Evolutionary conservation across 2,329 filamentous ascomycete genomes (phyloP).

Genomic region (Sphaerulina musiva): DNA sequence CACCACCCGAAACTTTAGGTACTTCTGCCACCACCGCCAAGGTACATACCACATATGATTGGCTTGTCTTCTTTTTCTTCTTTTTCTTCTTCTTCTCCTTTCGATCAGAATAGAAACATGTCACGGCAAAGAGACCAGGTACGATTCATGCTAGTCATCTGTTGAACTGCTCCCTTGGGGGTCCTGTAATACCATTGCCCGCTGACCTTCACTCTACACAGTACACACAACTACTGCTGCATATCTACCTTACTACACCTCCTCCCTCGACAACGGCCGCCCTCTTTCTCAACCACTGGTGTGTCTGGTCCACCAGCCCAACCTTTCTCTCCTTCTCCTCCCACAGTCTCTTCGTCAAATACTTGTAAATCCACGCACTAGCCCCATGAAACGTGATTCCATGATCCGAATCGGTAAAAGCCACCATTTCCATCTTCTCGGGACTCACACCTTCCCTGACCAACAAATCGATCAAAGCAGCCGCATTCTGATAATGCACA

Average conservation of each 20-base stretch:
- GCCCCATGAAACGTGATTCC: constrained; percentile 54
- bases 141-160: too few species aligned
- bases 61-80: too few species aligned
- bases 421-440: constrained; percentile 56
- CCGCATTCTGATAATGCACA: constrained; percentile 63
- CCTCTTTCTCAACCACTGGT: constrained; percentile 44
- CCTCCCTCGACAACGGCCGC: constrained; percentile 6
- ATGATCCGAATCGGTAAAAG: constrained; percentile 61
- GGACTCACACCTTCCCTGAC: constrained; percentile 55
- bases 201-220: too few species aligned
- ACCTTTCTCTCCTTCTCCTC: constrained; percentile 52
- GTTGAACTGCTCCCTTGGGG: too few species aligned
- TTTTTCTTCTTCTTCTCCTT: too few species aligned
- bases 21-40: too few species aligned
- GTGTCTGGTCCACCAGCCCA: constrained; percentile 31
- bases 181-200: too few species aligned
- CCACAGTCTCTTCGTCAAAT: constrained; percentile 55
- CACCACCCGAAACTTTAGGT: too few species aligned
- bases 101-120: too few species aligned
- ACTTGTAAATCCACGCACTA: constrained; percentile 54
- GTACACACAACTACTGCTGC: not conserved
- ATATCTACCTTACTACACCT: not conserved
- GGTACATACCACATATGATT: too few species aligned
- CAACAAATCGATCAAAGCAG: constrained; percentile 55
- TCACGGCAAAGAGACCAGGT: too few species aligned